Conservation (phyloP, 805 yeast species). For the Kurtzmaniella cleridarum region DNA sequence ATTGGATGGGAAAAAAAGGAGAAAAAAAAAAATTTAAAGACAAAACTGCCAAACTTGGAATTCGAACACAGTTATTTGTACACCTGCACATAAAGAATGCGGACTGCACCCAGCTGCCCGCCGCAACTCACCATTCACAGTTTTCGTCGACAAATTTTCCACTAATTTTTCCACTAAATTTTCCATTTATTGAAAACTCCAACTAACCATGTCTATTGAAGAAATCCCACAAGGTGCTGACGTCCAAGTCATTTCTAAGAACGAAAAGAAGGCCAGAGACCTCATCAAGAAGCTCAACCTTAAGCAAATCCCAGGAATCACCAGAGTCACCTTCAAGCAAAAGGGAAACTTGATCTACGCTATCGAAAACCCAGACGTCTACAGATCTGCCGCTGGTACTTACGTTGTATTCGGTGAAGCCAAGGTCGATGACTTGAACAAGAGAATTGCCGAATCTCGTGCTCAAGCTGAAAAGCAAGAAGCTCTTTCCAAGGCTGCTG, state of each 20-base stretch:
- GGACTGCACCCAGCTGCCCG: too few relatives aligned
- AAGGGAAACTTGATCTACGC: slow-evolving; percentile 88
- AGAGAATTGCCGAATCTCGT: slow-evolving; percentile 79
- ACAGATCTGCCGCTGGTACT: slow-evolving; percentile 88
- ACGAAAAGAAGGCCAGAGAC: slow-evolving; percentile 95
- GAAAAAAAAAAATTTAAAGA: too few relatives aligned
- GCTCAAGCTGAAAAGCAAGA: slow-evolving; percentile 62
- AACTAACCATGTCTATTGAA: slow-evolving; percentile 36
- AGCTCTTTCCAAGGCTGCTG: slow-evolving; percentile 38
- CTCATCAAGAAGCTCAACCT: slow-evolving; percentile 81
- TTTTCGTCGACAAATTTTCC: slow-evolving; percentile 2
- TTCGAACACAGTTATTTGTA: too few relatives aligned
- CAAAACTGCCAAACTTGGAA: too few relatives aligned
- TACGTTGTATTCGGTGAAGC: slow-evolving; percentile 98
- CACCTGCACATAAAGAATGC: too few relatives aligned
- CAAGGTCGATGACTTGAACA: slow-evolving; percentile 88
- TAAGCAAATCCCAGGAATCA: slow-evolving; percentile 85
- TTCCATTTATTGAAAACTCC: not conserved
- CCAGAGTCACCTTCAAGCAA: slow-evolving; percentile 93
- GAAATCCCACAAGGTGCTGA: slow-evolving; percentile 80
- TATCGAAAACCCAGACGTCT: slow-evolving; percentile 91
- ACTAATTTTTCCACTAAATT: not conserved
- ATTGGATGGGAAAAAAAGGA: too few relatives aligned
- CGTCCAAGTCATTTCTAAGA: slow-evolving; percentile 75
- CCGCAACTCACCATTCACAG: too few relatives aligned